Evolutionary conservation across 495 filamentous ascomycete species (phyloP), one percentile per base, ranked within the genome.

Genomic region (Clavariopsis aquatica): DNA sequence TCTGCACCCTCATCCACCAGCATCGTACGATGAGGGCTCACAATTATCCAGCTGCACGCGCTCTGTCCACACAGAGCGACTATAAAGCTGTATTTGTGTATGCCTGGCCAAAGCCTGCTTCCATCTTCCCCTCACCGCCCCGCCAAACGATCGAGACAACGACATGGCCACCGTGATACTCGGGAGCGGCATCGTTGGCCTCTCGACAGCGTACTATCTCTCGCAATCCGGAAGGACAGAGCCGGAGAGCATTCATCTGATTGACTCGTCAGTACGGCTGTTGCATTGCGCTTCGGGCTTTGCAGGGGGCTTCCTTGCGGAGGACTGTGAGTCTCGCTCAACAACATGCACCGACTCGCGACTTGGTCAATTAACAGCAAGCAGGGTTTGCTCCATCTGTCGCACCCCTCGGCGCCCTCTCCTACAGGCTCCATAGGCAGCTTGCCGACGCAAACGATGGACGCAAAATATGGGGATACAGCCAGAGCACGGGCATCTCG

Each of bases 171-270:
- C 86, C 20, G 83, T 92, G 29, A 92, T 93, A 60, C 74, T 94
- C 49, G 90, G 90, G 52, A 83, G 84, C 52, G 90, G 90, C 54
- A 92, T 94, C 74, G 90, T 94, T 41, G 89, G 89, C 62, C 73
- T 84, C 49, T 87, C 88, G n/a, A 89, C 87, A 24, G 90, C 89
- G 12, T 92, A 88, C 74, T 91, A 90, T 71, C 82, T 91, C 47
- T 83, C 83, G 22, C 75, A 84, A 34, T 78, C 81, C 29, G 51
- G 74, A n/a, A 68, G 54, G 54, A 81, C 81, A 19, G 74, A 78
- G 19, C 74, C 80, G 3, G 75, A 80, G 12, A 78, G 78, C 43
- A 87, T 93, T 62, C 85, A 91, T 68, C 82, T 93, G 38, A 73
- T 93, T 53, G 90, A 93, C 60, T 75, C 85, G 17, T 84, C 85